Percentiles rank a stretch among this genome's conserved stretches.
Evolutionary conservation across 345 rosid genomes (phyloP).

Genomic region (Dipteronia dyeriana): DNA sequence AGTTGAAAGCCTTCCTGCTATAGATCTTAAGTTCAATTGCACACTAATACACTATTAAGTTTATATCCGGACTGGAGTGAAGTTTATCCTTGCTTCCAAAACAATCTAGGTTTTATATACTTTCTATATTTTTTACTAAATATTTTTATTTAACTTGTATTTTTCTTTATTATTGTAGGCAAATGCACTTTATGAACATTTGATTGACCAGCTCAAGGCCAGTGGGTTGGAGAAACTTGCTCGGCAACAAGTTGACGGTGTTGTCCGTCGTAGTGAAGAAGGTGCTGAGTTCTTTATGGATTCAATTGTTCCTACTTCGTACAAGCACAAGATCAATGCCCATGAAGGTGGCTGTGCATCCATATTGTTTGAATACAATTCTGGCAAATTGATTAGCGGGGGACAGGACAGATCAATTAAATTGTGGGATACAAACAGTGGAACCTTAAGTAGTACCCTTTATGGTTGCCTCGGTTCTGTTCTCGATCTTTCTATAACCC

Average conservation of each 20-base stretch:
- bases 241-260: conserved; percentile 90
- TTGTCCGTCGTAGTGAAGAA: conserved; percentile 86
- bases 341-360: conserved; percentile 97
- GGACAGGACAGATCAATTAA: conserved; percentile 86
- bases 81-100: not conserved
- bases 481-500: conserved; percentile 81
- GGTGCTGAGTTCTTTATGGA: conserved; percentile 87
- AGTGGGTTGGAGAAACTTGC: conserved; percentile 91
- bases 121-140: not conserved
- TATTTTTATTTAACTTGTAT: conserved; percentile 17
- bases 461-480: conserved; percentile 86
- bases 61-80: not conserved
- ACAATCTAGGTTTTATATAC: not conserved
- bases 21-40: not conserved
- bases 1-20: not conserved
- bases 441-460: conserved; percentile 62
- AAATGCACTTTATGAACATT: conserved; percentile 88
- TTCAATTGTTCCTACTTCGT: conserved; percentile 67
- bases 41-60: not conserved
- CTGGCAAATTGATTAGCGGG: conserved; percentile 75
- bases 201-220: conserved; percentile 81
- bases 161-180: conserved; percentile 44
- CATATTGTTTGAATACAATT: conserved; percentile 72
- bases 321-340: conserved; percentile 76
- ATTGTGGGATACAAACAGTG: conserved; percentile 87